A percentile compares a stretch with the other conserved stretches of the same genome.
Conservation (phyloP, 1,139 yeast species). For the Debaryomyces nepalensis region DNA sequence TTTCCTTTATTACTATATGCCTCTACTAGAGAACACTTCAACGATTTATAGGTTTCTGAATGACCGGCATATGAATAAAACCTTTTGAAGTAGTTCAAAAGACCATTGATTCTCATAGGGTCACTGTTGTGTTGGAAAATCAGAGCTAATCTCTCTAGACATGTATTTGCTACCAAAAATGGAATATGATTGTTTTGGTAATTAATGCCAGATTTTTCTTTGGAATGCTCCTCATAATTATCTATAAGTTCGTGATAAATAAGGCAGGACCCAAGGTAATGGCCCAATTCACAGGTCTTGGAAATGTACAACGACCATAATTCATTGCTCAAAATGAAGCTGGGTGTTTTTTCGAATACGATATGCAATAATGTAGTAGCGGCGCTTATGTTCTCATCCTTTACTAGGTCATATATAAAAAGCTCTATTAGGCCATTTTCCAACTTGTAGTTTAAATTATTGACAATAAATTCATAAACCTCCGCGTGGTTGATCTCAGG, state of each 20-base stretch:
- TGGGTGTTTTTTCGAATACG: constrained; percentile 18
- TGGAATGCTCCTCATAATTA: constrained; percentile 25
- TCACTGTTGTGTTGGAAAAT: constrained; percentile 37
- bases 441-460: constrained; percentile 11
- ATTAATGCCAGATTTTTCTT: constrained; percentile 19
- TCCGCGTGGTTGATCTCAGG: not conserved
- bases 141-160: constrained; percentile 30
- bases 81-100: constrained; percentile 41
- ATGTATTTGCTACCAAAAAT: constrained; percentile 35
- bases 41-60: constrained; percentile 29
- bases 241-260: constrained; percentile 44
- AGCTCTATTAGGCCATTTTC: constrained; percentile 20
- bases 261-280: constrained; percentile 40
- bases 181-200: constrained; percentile 27
- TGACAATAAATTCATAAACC: constrained; percentile 14
- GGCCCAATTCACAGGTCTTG: constrained; percentile 29
- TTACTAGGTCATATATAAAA: constrained; percentile 26
- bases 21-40: constrained; percentile 37
- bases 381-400: constrained; percentile 22
- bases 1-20: constrained; percentile 32
- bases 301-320: constrained; percentile 38
- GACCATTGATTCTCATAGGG: constrained; percentile 33
- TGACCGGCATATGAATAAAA: constrained; percentile 44
- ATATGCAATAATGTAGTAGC: constrained; percentile 33
- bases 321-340: constrained; percentile 37